Evolutionary conservation across 148 eudicot species (phyloP), one percentile per base, ranked within the genome.

Genomic region (Gaultheria prostrata): DNA sequence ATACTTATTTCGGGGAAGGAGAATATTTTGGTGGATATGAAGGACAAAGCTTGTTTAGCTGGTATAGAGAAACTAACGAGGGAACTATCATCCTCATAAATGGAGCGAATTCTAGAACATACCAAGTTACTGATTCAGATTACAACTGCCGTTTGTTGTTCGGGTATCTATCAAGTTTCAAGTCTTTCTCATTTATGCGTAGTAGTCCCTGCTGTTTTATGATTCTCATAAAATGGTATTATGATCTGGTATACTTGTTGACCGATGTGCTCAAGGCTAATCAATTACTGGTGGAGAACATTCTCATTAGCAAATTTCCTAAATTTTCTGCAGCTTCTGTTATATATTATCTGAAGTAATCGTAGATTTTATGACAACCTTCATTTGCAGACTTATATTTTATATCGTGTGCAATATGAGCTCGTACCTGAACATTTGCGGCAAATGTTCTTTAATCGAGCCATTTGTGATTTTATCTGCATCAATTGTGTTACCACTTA

Each of bases 1-100:
- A 88, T 80, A 87, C 87, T 74, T 95, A 89, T 87, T 33, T 57
- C 70, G 99, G 98, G 76, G 96, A 92, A 91, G 99, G 99, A 86
- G 88, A 89, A 80, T 97, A 97, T 87, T 94, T 93, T 90, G 99
- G 99, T 83, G 99, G 99, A 46, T 85, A 93, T 82, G 98, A 95
- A 88, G 99, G 99, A 84, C 83, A 88, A 69, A 95, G 99, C 88
- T 82, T 93, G 76, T 95, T 90, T 83, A 95, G 96, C 87, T 97
- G 99, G 99, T 97, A 95, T 57, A 95, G 98, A 87, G 94, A 91
- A 91, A 84, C 95, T 56, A 86, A 82, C 84, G 98, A 93, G 45
- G 98, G 98, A 84, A 84, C 87, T 56, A 85, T 89, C 72, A 84
- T 84, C 72, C 90, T 92, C 24, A 93, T 95, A 77, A 81, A 85